Evolutionary conservation across 345 rosid species (phyloP), one percentile per base, ranked within the genome.

Genomic region (Lepidium sativum): DNA sequence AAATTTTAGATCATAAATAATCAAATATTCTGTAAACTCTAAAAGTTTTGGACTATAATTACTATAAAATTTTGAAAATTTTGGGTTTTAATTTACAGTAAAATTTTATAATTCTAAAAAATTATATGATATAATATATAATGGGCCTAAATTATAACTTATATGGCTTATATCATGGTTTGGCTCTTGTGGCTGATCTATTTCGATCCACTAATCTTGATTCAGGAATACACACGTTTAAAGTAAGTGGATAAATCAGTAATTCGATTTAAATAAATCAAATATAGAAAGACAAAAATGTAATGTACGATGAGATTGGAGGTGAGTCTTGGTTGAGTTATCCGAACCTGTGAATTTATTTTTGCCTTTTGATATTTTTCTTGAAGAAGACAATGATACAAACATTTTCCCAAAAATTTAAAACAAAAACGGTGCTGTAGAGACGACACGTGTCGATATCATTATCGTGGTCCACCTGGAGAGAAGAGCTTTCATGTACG

Each of bases 401-500:
- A 33, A 0, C 17, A 12, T 3, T 1, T 37, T 35, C 11, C 8
- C 31, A 27, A 0, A 2, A 25, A 23, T 20, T 20, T n/a, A 20
- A 20, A 20, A n/a, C 1, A 34, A 44, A n/a, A 10, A 15, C 5
- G 75, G 75, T 71, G 70, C 70, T 38, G 8, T 49, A 6, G 29
- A 35, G 54, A 2, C 0, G 29, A 38, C 60, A 66, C 71, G 62
- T 65, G 76, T 14, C 34, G 8, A 1, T 10, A 4, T 1, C 14
- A 49, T 6, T 31, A 9, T 8, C 39, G 14, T 40, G 32, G 35
- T 9, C 66, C 67, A 72, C 76, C 62, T 72, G 67, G 62, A 17
- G 49, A 40, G 66, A 49, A 50, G 39, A 57, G 65, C 66, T 65
- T 72, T 41, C 71, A 67, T 65, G 71, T 65, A 72, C 71, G 71